phyloP scores from a whole-genome alignment of 352 stramenopile genomes.

The Phytophthora europaea region DNA sequence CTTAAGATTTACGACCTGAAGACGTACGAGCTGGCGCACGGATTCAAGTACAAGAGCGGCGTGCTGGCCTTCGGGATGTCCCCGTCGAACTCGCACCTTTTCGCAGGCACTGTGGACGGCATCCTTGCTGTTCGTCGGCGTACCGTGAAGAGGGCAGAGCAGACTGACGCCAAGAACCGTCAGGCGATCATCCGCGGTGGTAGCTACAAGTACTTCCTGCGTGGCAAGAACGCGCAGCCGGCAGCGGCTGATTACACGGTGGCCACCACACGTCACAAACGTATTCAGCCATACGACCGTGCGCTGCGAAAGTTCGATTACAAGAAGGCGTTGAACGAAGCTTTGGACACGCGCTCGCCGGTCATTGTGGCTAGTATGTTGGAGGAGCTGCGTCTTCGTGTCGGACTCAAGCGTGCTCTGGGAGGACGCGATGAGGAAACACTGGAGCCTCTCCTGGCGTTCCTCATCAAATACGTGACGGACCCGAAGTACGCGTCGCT shows the following conservation, averaged over 20 bases:
- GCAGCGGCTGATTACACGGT: conserved; percentile 82
- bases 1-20: conserved; percentile 95
- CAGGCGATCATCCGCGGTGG: conserved; percentile 82
- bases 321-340: conserved; percentile 95
- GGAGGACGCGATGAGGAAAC: conserved; percentile 94
- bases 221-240: conserved; percentile 88
- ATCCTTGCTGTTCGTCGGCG: conserved; percentile 87
- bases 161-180: conserved; percentile 73
- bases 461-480: conserved; percentile 96
- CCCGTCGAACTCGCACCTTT: conserved; percentile 85
- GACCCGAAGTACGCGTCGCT: conserved; percentile 94
- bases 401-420: conserved; percentile 92
- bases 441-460: conserved; percentile 95
- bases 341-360: conserved; percentile 92
- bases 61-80: conserved; percentile 88
- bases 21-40: conserved; percentile 92
- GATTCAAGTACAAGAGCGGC: conserved; percentile 90
- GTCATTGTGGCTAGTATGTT: conserved; percentile 95
- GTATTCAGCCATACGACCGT: conserved; percentile 94
- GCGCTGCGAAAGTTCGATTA: conserved; percentile 97
- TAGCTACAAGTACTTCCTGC: conserved; percentile 93
- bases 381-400: conserved; percentile 94
- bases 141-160: conserved; percentile 74
- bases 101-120: conserved; percentile 80
- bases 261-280: conserved; percentile 86